Evolutionary conservation across 495 filamentous ascomycete species (phyloP).

Genomic region (Darksidea phi): DNA sequence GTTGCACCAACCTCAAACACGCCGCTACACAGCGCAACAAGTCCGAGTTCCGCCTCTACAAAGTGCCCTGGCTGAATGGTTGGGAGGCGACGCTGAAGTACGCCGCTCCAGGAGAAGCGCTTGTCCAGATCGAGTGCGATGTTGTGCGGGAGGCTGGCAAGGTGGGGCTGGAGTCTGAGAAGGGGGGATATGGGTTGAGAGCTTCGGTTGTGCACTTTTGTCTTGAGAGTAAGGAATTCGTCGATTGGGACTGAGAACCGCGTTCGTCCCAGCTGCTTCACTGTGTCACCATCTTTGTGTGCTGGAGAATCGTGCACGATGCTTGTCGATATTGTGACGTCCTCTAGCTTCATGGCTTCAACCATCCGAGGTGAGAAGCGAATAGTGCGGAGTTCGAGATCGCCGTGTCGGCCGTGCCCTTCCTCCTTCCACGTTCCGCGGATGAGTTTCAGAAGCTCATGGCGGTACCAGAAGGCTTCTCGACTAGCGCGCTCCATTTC

Average conservation of each 20-base stretch:
- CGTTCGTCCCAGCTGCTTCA: conserved; percentile 49
- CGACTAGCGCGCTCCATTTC: conserved; percentile 74
- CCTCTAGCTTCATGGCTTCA: conserved; percentile 77
- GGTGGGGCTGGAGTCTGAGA: conserved; percentile 71
- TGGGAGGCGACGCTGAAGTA: conserved; percentile 61
- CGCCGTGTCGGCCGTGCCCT: conserved; percentile 58
- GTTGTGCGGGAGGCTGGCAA: conserved; percentile 70
- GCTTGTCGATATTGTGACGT: conserved; percentile 67
- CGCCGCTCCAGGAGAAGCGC: conserved; percentile 79
- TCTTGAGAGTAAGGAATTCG: conserved; percentile 65
- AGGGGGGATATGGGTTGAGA: conserved; percentile 65
- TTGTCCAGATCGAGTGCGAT: conserved; percentile 80
- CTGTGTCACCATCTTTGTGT: conserved; percentile 17
- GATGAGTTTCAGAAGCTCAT: conserved; percentile 72
- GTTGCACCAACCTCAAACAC: conserved; percentile 79
- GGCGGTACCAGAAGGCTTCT: conserved; percentile 90
- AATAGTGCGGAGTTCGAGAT: conserved; percentile 71
- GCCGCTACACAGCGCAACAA: conserved; percentile 72
- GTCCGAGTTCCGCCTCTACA: conserved; percentile 57
- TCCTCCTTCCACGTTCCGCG: conserved; percentile 69
- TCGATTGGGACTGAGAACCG: conserved; percentile 64
- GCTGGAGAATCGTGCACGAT: conserved; percentile 41
- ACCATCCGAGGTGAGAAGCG: conserved; percentile 76
- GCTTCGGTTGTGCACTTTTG: conserved; percentile 71
- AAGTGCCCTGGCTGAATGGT: conserved; percentile 60